Evolutionary conservation across 331 rosid genomes (phyloP).

Genomic region (Rosa hybrid): DNA sequence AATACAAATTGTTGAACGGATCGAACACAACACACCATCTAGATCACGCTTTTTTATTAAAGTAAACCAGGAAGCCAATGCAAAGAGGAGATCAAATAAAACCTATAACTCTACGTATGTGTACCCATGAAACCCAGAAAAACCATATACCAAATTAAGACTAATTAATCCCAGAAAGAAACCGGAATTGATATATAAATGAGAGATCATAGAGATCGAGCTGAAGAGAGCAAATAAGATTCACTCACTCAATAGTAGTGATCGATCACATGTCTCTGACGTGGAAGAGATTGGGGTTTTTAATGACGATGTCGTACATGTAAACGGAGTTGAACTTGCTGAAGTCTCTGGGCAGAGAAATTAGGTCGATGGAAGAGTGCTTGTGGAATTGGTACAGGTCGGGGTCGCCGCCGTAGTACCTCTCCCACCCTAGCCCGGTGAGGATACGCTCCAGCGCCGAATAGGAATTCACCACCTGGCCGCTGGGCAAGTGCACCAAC

Average conservation of each 20-base stretch:
- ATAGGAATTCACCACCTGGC: constrained; percentile 67
- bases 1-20: neutral
- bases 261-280: constrained; percentile 58
- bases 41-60: neutral
- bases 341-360: constrained; percentile 88
- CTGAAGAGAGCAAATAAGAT: neutral
- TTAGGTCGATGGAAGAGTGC: constrained; percentile 77
- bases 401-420: constrained; percentile 86
- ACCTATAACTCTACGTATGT: neutral
- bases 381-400: constrained; percentile 87
- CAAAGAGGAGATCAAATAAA: neutral
- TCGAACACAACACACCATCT: neutral
- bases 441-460: constrained; percentile 61
- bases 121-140: constrained; percentile 1
- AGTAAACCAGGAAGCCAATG: neutral
- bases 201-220: neutral
- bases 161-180: neutral
- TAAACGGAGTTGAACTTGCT: constrained; percentile 77
- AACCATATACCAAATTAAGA: neutral
- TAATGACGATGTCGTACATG: constrained; percentile 90
- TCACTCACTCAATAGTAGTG: neutral
- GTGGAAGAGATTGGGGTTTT: constrained; percentile 84
- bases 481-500: constrained; percentile 69
- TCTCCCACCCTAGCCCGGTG: constrained; percentile 85
- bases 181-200: neutral